Evolutionary conservation across 2,329 filamentous ascomycete species (phyloP).

Genomic region (Tolypocladium ophioglossoides): DNA sequence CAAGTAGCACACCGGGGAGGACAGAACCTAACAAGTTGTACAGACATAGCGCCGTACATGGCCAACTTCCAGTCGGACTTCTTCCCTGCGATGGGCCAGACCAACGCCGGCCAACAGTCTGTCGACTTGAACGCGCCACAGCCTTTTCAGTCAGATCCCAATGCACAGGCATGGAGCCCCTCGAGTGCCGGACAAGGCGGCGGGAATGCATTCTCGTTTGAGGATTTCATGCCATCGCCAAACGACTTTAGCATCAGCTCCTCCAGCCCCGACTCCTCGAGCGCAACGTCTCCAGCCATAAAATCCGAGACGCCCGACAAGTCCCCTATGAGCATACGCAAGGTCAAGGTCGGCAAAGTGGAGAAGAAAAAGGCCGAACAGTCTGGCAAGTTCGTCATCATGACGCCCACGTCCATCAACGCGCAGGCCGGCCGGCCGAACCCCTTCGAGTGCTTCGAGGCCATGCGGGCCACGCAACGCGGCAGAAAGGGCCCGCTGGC

Average conservation of each 20-base stretch:
- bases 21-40: neutral
- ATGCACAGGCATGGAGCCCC: conserved; percentile 31
- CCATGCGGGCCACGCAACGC: conserved; percentile 39
- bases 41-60: conserved; percentile 20
- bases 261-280: conserved; percentile 16
- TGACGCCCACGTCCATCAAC: conserved; percentile 42
- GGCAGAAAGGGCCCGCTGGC: conserved; percentile 46
- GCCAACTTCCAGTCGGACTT: conserved; percentile 19
- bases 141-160: conserved; percentile 22
- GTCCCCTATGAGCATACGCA: conserved; percentile 26
- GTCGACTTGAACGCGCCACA: conserved; percentile 26
- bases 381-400: conserved; percentile 40
- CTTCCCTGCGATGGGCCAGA: conserved; percentile 16
- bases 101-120: conserved; percentile 5
- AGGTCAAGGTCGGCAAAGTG: conserved; percentile 31
- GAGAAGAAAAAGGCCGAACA: conserved; percentile 33
- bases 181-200: conserved; percentile 19
- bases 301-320: conserved; percentile 17
- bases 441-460: conserved; percentile 44
- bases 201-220: conserved; percentile 25
- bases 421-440: conserved; percentile 39
- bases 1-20: neutral
- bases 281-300: conserved; percentile 16
- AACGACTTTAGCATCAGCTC: conserved; percentile 8
- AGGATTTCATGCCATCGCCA: conserved; percentile 26